phyloP scores from a whole-genome alignment of 106 monocot genomes.

The Acorus gramineus region DNA sequence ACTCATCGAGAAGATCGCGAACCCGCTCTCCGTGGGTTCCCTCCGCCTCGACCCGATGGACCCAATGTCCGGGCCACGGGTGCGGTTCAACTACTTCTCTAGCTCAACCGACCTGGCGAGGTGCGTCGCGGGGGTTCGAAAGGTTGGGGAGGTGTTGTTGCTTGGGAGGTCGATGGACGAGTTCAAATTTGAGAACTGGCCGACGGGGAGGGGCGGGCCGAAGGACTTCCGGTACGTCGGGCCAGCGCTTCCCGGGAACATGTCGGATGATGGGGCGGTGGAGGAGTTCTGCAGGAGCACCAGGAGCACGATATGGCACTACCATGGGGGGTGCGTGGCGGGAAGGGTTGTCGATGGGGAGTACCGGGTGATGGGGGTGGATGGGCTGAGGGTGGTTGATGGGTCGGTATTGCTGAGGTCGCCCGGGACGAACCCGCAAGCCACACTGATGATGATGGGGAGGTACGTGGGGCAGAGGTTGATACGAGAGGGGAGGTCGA shows the following conservation, averaged over 20 bases:
- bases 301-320: conserved; percentile 80
- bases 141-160: conserved; percentile 51
- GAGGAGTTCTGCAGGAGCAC: conserved; percentile 65
- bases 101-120: conserved; percentile 44
- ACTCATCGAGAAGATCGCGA: conserved; percentile 67
- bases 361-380: conserved; percentile 45
- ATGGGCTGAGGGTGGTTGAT: conserved; percentile 56
- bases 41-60: conserved; percentile 61
- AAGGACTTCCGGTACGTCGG: conserved; percentile 59
- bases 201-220: conserved; percentile 4
- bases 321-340: conserved; percentile 74
- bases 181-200: conserved; percentile 29
- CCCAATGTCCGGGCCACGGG: conserved; percentile 47
- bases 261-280: conserved; percentile 35
- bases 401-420: conserved; percentile 58
- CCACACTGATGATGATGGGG: conserved; percentile 92
- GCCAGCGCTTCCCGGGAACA: conserved; percentile 32
- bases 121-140: conserved; percentile 47
- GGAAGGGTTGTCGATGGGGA: conserved; percentile 74
- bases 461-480: conserved; percentile 39
- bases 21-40: conserved; percentile 52
- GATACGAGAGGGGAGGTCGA: conserved; percentile 16
- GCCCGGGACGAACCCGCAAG: conserved; percentile 92
- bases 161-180: conserved; percentile 44
- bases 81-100: conserved; percentile 89